Percentiles rank a stretch among this genome's conserved stretches.
These are phyloP conservation scores for Cercospora canescens DNA, from an alignment of 2,329 filamentous ascomycete genomes.

Conservation along the genomic window DNA sequence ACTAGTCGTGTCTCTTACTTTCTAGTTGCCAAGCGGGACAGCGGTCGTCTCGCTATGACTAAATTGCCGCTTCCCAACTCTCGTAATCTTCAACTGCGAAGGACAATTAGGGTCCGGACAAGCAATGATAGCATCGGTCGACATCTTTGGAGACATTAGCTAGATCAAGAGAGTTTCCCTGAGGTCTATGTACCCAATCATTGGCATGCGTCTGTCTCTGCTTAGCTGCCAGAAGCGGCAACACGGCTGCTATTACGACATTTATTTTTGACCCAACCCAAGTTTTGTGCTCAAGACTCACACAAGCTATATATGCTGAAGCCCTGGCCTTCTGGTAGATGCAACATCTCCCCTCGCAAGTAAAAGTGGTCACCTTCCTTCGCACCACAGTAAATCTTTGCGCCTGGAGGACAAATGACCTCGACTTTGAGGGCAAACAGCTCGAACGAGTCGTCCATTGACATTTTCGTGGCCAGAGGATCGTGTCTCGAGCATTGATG, in stretches of 20 bases:
- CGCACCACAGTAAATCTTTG: constrained; percentile 25
- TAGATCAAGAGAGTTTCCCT: not conserved
- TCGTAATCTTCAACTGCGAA: constrained; percentile 21
- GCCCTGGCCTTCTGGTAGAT: constrained; percentile 23
- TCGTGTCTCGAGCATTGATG: too few species aligned
- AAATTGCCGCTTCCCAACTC: constrained; percentile 16
- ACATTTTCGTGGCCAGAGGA: not conserved
- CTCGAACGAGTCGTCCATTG: constrained; percentile 19
- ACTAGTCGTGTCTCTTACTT: not conserved
- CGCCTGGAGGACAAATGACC: constrained; percentile 21
- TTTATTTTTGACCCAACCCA: not conserved
- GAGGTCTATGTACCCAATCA: constrained; percentile 14
- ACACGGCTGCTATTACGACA: constrained; percentile 19
- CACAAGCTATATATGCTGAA: constrained; percentile 29
- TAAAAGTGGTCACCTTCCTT: constrained; percentile 25
- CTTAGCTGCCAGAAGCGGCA: constrained; percentile 27
- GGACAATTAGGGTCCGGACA: constrained; percentile 25
- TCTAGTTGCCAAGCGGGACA: constrained; percentile 11
- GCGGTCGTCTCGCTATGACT: constrained; percentile 25
- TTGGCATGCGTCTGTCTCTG: constrained; percentile 21
- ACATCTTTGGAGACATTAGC: constrained; percentile 11
- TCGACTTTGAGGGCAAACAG: constrained; percentile 25
- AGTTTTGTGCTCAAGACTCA: not conserved
- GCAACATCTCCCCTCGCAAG: constrained; percentile 26
- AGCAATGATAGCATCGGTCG: constrained; percentile 24